Conservation (phyloP, 1,284 basidiomycete species). For the Kwoniella shivajii region DNA sequence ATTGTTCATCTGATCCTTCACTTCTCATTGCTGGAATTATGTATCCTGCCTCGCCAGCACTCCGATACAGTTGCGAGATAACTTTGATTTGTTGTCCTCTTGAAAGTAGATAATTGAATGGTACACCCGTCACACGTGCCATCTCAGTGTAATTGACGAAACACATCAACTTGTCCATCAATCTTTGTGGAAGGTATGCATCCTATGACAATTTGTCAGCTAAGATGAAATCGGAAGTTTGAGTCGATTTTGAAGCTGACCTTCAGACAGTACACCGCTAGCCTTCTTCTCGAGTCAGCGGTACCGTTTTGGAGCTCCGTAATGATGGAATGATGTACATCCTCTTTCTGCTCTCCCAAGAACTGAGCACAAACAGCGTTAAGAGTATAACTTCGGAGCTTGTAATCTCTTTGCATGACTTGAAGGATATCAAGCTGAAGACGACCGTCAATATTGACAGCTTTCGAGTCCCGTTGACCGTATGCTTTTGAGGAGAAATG, state of each 20-base stretch:
- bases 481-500: constrained; percentile 97
- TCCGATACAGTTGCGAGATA: constrained; percentile 86
- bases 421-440: constrained; percentile 91
- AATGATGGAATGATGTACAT: constrained; percentile 95
- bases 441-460: constrained; percentile 82
- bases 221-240: background rate
- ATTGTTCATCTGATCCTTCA: constrained; percentile 90
- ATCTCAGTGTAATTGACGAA: constrained; percentile 96
- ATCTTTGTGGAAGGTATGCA: constrained; percentile 89
- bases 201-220: constrained; percentile 62
- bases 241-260: constrained; percentile 54
- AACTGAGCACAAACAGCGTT: constrained; percentile 96
- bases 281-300: constrained; percentile 79
- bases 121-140: constrained; percentile 95
- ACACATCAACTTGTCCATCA: constrained; percentile 96
- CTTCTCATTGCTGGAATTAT: constrained; percentile 77
- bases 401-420: constrained; percentile 96
- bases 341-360: constrained; percentile 94
- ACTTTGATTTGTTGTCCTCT: constrained; percentile 97
- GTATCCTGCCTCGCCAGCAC: constrained; percentile 84
- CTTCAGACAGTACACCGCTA: constrained; percentile 96
- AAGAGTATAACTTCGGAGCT: constrained; percentile 89
- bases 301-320: constrained; percentile 95
- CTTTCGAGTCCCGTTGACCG: constrained; percentile 91
- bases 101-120: constrained; percentile 88